A percentile compares a stretch with the other conserved stretches of the same genome.
Conservation (phyloP, 257 asterid species). For the Solanum sparsipilum region DNA sequence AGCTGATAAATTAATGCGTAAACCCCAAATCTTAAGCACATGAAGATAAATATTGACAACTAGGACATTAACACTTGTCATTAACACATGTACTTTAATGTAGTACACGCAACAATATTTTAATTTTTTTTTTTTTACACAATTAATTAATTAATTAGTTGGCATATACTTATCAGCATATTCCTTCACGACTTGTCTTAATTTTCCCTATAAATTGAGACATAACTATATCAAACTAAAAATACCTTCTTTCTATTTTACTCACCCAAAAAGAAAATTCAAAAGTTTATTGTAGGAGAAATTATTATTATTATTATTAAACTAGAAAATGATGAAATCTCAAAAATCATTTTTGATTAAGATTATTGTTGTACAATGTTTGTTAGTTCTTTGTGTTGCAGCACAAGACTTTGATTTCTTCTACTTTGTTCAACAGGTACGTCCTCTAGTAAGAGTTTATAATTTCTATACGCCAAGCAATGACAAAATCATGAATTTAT, state of each 20-base stretch:
- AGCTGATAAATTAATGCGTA: not conserved
- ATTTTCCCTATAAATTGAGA: constrained; percentile 1
- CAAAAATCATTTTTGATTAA: constrained; percentile 1
- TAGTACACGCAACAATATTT: not conserved
- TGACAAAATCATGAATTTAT: too few species aligned
- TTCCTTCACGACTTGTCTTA: not conserved
- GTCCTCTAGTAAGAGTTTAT: not conserved
- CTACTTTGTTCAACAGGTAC: constrained; percentile 35
- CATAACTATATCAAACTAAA: not conserved
- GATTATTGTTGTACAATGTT: constrained; percentile 4
- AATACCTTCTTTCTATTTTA: not conserved
- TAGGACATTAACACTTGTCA: not conserved
- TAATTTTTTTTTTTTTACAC: too few species aligned
- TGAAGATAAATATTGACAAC: not conserved
- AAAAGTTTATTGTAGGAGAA: not conserved
- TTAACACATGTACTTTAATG: not conserved
- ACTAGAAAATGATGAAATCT: not conserved
- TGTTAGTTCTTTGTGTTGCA: constrained; percentile 9
- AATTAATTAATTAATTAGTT: not conserved
- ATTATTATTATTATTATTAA: too few species aligned
- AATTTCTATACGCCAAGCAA: too few species aligned
- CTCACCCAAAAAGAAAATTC: not conserved
- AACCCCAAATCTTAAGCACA: not conserved
- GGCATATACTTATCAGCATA: not conserved
- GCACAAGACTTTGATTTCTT: constrained; percentile 26